Percentiles rank a stretch among this genome's conserved stretches.
Conservation (phyloP, 208 protist species). For the Leishmania gerbilli region DNA sequence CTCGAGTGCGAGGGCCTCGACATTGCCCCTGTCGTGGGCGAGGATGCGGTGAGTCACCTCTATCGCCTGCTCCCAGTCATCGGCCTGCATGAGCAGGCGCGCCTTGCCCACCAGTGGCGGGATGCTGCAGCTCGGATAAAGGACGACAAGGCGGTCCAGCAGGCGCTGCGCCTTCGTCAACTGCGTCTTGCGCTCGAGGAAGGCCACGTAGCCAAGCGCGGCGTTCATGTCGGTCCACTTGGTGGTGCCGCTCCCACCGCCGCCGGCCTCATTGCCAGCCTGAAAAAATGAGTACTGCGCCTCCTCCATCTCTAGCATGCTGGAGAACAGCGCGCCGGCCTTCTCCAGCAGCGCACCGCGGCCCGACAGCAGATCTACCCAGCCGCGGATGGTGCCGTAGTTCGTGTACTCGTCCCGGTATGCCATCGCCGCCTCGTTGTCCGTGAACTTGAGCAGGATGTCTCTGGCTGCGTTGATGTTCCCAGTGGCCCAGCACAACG, state of each 20-base stretch:
- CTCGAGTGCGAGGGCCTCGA: slow-evolving; percentile 77
- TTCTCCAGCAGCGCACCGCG: slow-evolving; percentile 85
- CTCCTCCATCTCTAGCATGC: slow-evolving; percentile 62
- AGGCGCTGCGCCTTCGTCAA: slow-evolving; percentile 77
- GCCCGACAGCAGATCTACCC: slow-evolving; percentile 87
- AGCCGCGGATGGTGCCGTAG: slow-evolving; percentile 69
- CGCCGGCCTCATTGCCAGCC: neutral
- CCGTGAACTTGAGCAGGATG: slow-evolving; percentile 52
- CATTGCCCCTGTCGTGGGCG: slow-evolving; percentile 69
- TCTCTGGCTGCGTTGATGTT: slow-evolving; percentile 73
- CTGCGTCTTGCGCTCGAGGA: slow-evolving; percentile 85
- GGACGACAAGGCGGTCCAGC: slow-evolving; percentile 81
- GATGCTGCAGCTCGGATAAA: slow-evolving; percentile 61
- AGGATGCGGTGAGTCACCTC: slow-evolving; percentile 88
- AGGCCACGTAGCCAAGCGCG: slow-evolving; percentile 81
- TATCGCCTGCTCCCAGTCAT: slow-evolving; percentile 93
- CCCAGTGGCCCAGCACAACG: slow-evolving; percentile 66
- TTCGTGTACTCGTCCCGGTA: slow-evolving; percentile 88
- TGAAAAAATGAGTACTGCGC: slow-evolving; percentile 25
- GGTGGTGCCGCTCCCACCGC: neutral
- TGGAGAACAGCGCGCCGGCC: slow-evolving; percentile 70
- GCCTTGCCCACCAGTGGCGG: slow-evolving; percentile 80
- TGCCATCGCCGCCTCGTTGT: slow-evolving; percentile 30
- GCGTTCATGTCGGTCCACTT: slow-evolving; percentile 77
- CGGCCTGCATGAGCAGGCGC: slow-evolving; percentile 84